Evolutionary conservation across 1,284 basidiomycete genomes (phyloP).

Genomic region (Rhodotorula sp.): DNA sequence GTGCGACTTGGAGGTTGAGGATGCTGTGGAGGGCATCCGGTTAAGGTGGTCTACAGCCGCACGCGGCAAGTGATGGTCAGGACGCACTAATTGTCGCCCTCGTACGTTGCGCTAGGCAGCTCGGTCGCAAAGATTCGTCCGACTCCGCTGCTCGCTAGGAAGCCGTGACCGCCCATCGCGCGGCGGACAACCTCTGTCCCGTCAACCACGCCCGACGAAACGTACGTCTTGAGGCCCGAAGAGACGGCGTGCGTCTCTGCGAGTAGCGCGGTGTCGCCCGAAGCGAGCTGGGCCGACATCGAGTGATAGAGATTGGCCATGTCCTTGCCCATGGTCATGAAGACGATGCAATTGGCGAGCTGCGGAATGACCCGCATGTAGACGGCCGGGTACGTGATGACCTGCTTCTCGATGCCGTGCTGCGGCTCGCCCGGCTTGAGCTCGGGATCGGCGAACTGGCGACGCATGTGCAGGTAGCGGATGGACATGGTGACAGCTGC

Average conservation of each 20-base stretch:
- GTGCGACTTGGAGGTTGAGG: constrained; percentile 69
- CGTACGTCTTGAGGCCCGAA: constrained; percentile 68
- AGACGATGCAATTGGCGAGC: constrained; percentile 69
- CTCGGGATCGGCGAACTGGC: constrained; percentile 57
- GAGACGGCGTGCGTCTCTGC: constrained; percentile 71
- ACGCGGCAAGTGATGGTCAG: neutral
- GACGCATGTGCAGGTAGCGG: constrained; percentile 70
- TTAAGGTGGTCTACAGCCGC: too few relatives aligned
- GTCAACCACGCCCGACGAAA: constrained; percentile 59
- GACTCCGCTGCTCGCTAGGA: constrained; percentile 67
- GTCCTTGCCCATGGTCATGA: constrained; percentile 64
- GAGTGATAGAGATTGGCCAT: constrained; percentile 58
- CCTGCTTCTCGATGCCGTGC: constrained; percentile 64
- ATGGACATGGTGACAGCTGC: constrained; percentile 69
- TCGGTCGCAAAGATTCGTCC: constrained; percentile 66
- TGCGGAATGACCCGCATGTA: constrained; percentile 70
- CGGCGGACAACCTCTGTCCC: constrained; percentile 69
- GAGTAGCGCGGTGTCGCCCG: constrained; percentile 59
- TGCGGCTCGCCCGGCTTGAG: constrained; percentile 41
- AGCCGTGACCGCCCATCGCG: constrained; percentile 76
- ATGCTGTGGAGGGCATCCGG: constrained; percentile 54
- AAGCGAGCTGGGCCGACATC: constrained; percentile 59
- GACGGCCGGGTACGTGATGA: constrained; percentile 68
- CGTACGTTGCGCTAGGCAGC: constrained; percentile 64
- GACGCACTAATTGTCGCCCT: constrained; percentile 67